Percentiles rank a stretch among this genome's conserved stretches.
Conservation (phyloP, 805 yeast species). For the Isabelozyma pseudorhagii region DNA sequence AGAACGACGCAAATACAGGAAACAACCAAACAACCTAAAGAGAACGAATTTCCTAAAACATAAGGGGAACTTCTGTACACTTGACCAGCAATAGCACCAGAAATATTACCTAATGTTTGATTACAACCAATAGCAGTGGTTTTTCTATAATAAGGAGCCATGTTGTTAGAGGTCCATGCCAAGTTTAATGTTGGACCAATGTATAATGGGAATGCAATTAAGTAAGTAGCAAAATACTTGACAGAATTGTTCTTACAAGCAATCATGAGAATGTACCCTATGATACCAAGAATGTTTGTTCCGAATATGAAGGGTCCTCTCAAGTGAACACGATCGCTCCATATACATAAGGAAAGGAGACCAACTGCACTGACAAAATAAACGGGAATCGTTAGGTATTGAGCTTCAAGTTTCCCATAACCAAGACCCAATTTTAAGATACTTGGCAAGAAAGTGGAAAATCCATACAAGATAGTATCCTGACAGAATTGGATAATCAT, state of each 20-base stretch:
- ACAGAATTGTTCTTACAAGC: conserved; percentile 24
- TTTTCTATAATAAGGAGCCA: conserved; percentile 40
- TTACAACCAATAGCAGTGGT: conserved; percentile 41
- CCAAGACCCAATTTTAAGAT: conserved; percentile 31
- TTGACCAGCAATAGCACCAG: conserved; percentile 46
- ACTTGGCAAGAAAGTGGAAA: conserved; percentile 38
- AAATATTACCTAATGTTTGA: conserved; percentile 42
- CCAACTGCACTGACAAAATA: conserved; percentile 30
- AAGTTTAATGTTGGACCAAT: conserved; percentile 36
- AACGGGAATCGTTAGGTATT: conserved; percentile 39
- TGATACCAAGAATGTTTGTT: conserved; percentile 19
- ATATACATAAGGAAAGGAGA: conserved; percentile 16
- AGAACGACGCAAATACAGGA: conserved; percentile 12
- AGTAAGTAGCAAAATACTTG: conserved; percentile 33
- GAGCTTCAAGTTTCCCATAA: conserved; percentile 25
- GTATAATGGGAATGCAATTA: conserved; percentile 34
- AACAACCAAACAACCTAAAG: conserved; percentile 30
- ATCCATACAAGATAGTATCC: conserved; percentile 41
- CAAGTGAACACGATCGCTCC: conserved; percentile 22
- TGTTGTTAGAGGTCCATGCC: conserved; percentile 43
- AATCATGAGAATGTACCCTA: conserved; percentile 32
- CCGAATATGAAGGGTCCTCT: conserved; percentile 29
- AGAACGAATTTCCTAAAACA: conserved; percentile 36
- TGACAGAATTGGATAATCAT: conserved; percentile 44
- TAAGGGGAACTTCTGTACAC: conserved; percentile 40